Evolutionary conservation across 2,329 filamentous ascomycete species (phyloP).

Genomic region (Podosphaera leucotricha): DNA sequence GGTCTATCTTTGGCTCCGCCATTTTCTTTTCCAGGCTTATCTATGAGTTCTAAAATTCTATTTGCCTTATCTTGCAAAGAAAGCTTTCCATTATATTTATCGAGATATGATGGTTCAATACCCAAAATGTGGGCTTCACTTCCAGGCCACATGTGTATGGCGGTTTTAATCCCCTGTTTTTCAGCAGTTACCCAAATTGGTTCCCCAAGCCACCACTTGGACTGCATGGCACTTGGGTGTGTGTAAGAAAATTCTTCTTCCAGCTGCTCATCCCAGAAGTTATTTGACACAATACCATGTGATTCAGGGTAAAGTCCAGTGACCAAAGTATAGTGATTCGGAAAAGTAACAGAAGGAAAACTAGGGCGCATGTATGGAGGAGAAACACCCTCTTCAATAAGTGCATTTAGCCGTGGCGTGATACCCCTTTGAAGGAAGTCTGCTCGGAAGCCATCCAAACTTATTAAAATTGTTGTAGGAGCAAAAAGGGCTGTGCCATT

Average conservation of each 20-base stretch:
- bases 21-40: conserved; percentile 51
- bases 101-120: conserved; percentile 57
- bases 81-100: conserved; percentile 66
- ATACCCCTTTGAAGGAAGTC: conserved; percentile 71
- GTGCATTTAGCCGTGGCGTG: conserved; percentile 54
- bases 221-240: conserved; percentile 46
- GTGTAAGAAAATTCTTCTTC: conserved; percentile 75
- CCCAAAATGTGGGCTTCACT: conserved; percentile 65
- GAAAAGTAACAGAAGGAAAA: conserved; percentile 91
- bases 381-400: conserved; percentile 65
- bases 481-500: conserved; percentile 81
- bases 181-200: conserved; percentile 90
- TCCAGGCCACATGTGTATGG: conserved; percentile 97
- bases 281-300: conserved; percentile 83
- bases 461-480: conserved; percentile 82
- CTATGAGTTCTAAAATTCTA: conserved; percentile 60
- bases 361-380: conserved; percentile 83
- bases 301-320: conserved; percentile 83
- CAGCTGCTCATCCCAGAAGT: conserved; percentile 68
- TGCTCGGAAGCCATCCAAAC: conserved; percentile 79
- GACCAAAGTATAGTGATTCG: conserved; percentile 82
- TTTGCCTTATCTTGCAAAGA: conserved; percentile 49
- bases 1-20: conserved; percentile 35
- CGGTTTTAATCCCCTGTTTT: conserved; percentile 50
- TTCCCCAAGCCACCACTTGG: conserved; percentile 89